Evolutionary conservation across 768 basidiomycete genomes (phyloP).

Genomic region (Lentinula sp.): DNA sequence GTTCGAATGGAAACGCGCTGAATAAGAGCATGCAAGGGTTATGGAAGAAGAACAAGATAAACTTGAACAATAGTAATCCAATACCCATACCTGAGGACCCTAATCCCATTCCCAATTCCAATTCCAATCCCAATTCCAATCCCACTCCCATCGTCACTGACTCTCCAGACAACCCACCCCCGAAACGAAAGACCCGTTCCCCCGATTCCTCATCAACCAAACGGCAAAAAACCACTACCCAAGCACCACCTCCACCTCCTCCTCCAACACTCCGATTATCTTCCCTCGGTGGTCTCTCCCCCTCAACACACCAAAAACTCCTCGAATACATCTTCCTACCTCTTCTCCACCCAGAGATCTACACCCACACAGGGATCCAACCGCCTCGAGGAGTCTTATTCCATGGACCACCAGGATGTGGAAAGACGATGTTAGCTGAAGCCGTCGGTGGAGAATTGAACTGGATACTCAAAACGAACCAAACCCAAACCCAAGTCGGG

Average conservation of each 20-base stretch:
- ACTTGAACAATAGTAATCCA: constrained; percentile 41
- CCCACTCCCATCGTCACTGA: no score
- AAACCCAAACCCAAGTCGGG: no score
- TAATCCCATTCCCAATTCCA: no score
- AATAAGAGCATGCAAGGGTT: constrained; percentile 77
- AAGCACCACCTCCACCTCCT: constrained; percentile 40
- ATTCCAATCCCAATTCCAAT: no score
- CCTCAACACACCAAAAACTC: constrained; percentile 78
- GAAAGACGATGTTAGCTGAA: constrained; percentile 91
- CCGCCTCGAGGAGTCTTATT: constrained; percentile 89
- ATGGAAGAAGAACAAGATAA: constrained; percentile 65
- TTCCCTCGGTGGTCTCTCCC: constrained; percentile 83
- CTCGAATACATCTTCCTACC: constrained; percentile 97
- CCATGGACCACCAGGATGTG: constrained; percentile 95
- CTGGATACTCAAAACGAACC: no score
- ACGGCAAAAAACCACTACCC: constrained; percentile 33
- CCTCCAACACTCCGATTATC: constrained; percentile 75
- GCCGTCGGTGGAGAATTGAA: constrained; percentile 81
- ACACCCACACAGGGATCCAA: constrained; percentile 87
- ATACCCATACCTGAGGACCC: no score
- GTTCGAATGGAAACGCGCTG: constrained; percentile 23
- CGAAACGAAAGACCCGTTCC: constrained; percentile 60
- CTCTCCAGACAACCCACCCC: no score
- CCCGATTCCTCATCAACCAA: constrained; percentile 33
- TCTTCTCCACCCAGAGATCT: constrained; percentile 91